Evolutionary conservation across 2,329 filamentous ascomycete genomes (phyloP), one percentile per base, ranked within the genome.

Genomic region (Xylariomycetidae sp.): DNA sequence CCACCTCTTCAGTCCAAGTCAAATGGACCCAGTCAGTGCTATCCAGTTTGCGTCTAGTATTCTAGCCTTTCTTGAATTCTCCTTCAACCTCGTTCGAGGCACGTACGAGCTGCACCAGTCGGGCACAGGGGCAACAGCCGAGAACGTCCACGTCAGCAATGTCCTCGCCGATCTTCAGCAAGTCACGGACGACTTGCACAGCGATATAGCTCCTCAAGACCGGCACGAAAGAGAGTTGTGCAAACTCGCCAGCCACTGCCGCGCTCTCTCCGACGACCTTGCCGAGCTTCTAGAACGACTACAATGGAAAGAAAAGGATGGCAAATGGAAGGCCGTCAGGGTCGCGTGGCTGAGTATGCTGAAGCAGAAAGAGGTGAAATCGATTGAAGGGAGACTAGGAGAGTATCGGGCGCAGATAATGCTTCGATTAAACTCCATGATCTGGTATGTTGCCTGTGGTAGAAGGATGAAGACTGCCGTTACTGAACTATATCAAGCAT

Each of bases 1-100:
- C n/a, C n/a, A n/a, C n/a, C n/a, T n/a, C n/a, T n/a, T n/a, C n/a
- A n/a, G n/a, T n/a, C n/a, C n/a, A n/a, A n/a, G n/a, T n/a, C n/a
- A n/a, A n/a, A 38, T 34, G 32, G 36, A 38, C 14, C 31, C 31
- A 5, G 58, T 62, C 19, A 60, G 60, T 25, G 58, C 60, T 5
- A 54, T 61, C 14, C 58, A 58, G 0, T 50, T 63, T 2, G 59
- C 58, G 14, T 60, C 32, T 8, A 39, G 17, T 22, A 32, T 39
- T 29, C 19, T 39, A 9, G 18, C 29, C 7, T 35, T 35, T 22
- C 10, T 35, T 17, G 37, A 35, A 3, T 39, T 39, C 32, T 32
- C 37, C 4, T 29, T 25, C 17, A 32, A 32, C 9, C 17, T 39
- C 19, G 10, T 39, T 20, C 15, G 18, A 10, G 32, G 29, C 16